These are phyloP conservation scores for Yamadazyma sp. DNA, from an alignment of 1,139 yeast genomes.

Conservation along the genomic window DNA sequence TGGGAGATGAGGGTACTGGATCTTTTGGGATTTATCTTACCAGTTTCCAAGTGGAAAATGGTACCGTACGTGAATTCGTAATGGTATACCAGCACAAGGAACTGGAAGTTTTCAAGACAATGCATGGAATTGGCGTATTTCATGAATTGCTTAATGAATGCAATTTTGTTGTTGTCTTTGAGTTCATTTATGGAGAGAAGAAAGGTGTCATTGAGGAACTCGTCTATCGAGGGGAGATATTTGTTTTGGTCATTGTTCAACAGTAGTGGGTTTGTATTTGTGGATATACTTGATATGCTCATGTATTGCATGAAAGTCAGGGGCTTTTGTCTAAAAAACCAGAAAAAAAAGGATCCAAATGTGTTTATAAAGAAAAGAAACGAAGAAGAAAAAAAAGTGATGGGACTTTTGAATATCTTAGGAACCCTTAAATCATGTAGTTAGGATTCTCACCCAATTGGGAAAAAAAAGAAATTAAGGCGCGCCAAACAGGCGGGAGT, in stretches of 20 bases:
- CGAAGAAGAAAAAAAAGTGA: neutral
- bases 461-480: neutral
- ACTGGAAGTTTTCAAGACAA: conserved; percentile 47
- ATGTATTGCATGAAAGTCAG: neutral
- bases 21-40: conserved; percentile 6
- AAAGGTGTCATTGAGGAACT: conserved; percentile 27
- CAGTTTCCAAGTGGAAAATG: conserved; percentile 5
- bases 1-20: conserved; percentile 9
- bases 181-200: conserved; percentile 21
- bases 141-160: conserved; percentile 21
- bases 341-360: no score
- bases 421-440: neutral
- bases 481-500: neutral
- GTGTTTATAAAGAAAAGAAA: no score
- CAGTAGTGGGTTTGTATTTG: no score
- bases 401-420: neutral
- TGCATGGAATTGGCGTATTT: conserved; percentile 27
- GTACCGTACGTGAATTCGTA: conserved; percentile 32
- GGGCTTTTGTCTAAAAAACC: no score
- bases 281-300: neutral
- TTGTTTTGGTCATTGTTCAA: neutral
- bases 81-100: conserved; percentile 45
- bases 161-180: conserved; percentile 13
- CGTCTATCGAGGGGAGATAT: conserved; percentile 23
- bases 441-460: neutral